Evolutionary conservation across 306 rosid species (phyloP), one percentile per base, ranked within the genome.

Genomic region (Vigna reflexopilosa): DNA sequence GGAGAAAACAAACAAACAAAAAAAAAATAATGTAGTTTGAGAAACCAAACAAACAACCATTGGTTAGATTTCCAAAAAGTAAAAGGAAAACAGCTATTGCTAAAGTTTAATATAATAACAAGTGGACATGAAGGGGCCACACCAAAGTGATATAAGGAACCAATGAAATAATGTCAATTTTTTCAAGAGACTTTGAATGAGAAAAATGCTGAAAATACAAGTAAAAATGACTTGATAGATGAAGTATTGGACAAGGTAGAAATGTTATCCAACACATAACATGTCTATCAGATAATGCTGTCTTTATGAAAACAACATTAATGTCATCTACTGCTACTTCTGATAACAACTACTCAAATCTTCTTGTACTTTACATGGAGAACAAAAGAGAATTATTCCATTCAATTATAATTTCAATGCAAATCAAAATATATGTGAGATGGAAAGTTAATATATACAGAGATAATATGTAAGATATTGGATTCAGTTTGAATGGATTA

Each of bases 261-360:
- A 58, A 30, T 3, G 17, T 28, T 73, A 62, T 40, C 17, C 42
- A 48, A 48, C 52, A 58, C 63, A 30, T 59, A 48, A 62, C 64
- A 32, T 59, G 65, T n/a, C 24, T 79, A 54, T 70, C 36, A 13
- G 72, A 49, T 55, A 15, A 20, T 79, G 14, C 16, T 79, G 65
- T 36, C 49, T 70, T 62, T 20, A 3, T 45, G 54, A 79, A 63
- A 79, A 38, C 64, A 38, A 79, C 77, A 59, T 2, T 20, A 14
- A 9, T 13, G 50, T 45, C 58, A 54, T 66, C 57, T 54, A 32
- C 40, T 32, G 8, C 16, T 7, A 13, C 10, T 32, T 2, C 6
- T 5, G 4, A 22, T 12, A 44, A 61, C 14, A 45, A 28, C 36
- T 75, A 45, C 1, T 17, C 3, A 9, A 12, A 13, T 14, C 13